These are phyloP conservation scores for Paramecium biaurelia DNA, from an alignment of 73 alveolate genomes.

Conservation along the genomic window DNA sequence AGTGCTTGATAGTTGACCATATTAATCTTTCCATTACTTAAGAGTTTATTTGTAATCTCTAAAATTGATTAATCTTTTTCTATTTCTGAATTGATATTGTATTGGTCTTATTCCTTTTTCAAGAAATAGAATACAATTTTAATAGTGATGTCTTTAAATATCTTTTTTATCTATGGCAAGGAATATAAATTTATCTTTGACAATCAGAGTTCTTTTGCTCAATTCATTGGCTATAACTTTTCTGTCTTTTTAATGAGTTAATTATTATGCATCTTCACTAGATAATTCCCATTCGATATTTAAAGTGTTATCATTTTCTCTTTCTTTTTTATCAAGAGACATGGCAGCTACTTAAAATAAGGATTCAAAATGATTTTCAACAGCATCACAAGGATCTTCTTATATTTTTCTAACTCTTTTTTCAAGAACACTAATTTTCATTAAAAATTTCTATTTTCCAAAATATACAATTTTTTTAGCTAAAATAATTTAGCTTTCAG, in stretches of 20 bases:
- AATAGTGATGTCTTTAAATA: not conserved
- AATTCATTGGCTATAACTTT: conserved; percentile 14
- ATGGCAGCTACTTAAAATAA: not conserved
- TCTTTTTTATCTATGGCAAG: not conserved
- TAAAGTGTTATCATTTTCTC: not conserved
- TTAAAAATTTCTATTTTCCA: not conserved
- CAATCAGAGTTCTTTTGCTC: conserved; percentile 23
- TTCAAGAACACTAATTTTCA: not conserved
- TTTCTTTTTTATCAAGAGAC: not conserved
- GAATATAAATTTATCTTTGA: not conserved
- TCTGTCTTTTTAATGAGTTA: not conserved
- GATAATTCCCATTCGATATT: conserved; percentile 33
- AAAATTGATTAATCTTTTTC: conserved; percentile 7
- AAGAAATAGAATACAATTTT: not conserved
- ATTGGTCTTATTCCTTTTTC: conserved; percentile 49
- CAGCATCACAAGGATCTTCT: not conserved
- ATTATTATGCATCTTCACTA: not conserved
- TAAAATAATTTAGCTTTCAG: not conserved
- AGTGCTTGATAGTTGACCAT: not conserved
- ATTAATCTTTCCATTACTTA: not conserved
- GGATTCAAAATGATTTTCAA: not conserved
- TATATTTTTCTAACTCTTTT: not conserved
- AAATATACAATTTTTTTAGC: not conserved
- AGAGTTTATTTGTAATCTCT: not conserved
- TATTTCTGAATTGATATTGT: not conserved